Base-by-base conservation (phyloP, 345 rosid species). In the Arabis alpina region DNA sequence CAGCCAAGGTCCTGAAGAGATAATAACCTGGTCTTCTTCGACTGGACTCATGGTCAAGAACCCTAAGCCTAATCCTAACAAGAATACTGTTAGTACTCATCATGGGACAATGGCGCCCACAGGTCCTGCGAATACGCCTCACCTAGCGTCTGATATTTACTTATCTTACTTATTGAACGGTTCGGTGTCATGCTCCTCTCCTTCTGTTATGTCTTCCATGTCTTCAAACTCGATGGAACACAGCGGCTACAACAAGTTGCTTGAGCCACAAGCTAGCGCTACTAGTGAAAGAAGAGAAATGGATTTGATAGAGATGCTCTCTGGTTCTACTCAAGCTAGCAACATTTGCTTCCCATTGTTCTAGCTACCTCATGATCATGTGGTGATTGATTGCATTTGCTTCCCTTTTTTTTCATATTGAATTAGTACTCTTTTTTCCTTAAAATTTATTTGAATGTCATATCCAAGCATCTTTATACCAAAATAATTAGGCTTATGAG, bases 271-370 rank as follows among this genome's bases (percentile, higher is more conserved):
- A 62, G 79, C 60, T 37, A 54, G 60, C 53, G 39, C 55, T 27
- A 61, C 76, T 1, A 53, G 54, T 30, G 84, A 77, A 63, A 77
- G 57, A 56, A 82, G 78, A 66, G 97, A 93, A 71, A 91, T 91
- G 93, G 98, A 93, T 79, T 77, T 91, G 88, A 84, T 93, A 15
- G 98, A 93, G 87, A 90, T 93, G 98, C 68, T 93, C 57, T 83
- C 85, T 59, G 85, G 85, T 73, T 79, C 84, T 72, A 54, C 56
- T 54, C 78, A 75, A 53, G 68, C 71, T 42, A 81, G 78, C 55
- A 62, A 67, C 61, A 61, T 55, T 16, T 52, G 64, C 72, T 73
- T 49, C 47, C 76, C 60, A 61, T 15, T 44, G 43, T 60, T 68
- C 79, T 75, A 62, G 70, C 32, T 25, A 37, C 32, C 4, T 50